phyloP scores from a whole-genome alignment of 176 grass and related monocot species.

The Phoenix dactylifera region DNA sequence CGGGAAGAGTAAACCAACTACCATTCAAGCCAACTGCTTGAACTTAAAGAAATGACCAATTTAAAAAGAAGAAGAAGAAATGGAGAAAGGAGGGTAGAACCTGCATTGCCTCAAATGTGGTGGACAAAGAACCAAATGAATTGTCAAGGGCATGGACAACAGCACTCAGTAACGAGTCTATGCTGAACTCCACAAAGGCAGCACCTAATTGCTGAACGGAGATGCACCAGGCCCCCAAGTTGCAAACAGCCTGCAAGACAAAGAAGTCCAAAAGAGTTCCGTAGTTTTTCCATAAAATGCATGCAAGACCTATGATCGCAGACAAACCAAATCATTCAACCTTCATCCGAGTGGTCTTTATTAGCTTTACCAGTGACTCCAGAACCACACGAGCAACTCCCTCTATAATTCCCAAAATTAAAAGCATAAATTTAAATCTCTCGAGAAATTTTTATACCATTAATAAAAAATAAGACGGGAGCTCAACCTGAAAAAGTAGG shows the following conservation, averaged over 20 bases:
- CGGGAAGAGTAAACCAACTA: no score
- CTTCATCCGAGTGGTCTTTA: constrained; percentile 63
- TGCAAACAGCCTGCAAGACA: constrained; percentile 52
- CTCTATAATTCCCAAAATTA: constrained; percentile 16
- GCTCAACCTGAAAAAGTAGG: constrained; percentile 43
- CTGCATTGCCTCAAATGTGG: constrained; percentile 78
- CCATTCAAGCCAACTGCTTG: no score
- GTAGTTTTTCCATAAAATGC: constrained; percentile 1
- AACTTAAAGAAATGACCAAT: no score
- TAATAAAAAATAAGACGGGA: no score
- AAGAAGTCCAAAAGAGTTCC: constrained; percentile 8
- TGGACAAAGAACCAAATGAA: constrained; percentile 73
- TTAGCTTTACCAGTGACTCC: constrained; percentile 53
- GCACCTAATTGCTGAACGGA: constrained; percentile 58
- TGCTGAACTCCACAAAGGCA: constrained; percentile 30
- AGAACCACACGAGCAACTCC: constrained; percentile 28
- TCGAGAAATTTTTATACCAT: no score
- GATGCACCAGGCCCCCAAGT: constrained; percentile 75
- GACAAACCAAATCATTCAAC: constrained; percentile 13
- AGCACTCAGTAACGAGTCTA: constrained; percentile 27
- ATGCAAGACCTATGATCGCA: not conserved
- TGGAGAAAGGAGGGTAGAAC: constrained; percentile 11
- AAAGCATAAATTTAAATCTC: no score
- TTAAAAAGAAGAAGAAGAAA: no score
- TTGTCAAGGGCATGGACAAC: constrained; percentile 71